Conservation (phyloP, 129 eudicot genomes). For the Arctium minus region DNA sequence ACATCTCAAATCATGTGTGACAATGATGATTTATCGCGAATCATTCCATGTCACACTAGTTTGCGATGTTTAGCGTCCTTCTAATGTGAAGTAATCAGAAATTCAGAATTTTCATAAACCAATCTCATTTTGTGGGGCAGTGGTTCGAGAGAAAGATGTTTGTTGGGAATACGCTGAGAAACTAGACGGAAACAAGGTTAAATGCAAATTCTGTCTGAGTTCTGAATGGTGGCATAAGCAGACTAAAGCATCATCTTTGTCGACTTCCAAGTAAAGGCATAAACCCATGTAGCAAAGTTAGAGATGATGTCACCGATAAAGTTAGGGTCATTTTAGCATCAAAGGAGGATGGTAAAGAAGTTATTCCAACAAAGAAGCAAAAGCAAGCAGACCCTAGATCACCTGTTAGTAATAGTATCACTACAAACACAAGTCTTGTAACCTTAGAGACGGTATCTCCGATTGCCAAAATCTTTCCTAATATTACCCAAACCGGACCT, state of each 20-base stretch:
- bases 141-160: conserved; percentile 91
- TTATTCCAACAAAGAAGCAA: conserved; percentile 44
- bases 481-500: conserved; percentile 26
- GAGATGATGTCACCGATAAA: conserved; percentile 80
- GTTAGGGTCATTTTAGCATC: conserved; percentile 64
- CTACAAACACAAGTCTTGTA: conserved; percentile 36
- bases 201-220: conserved; percentile 92
- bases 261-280: conserved; percentile 97
- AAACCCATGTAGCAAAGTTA: conserved; percentile 86
- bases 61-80: not conserved
- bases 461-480: conserved; percentile 42
- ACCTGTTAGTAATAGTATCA: conserved; percentile 26
- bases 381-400: conserved; percentile 52
- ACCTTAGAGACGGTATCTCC: conserved; percentile 43
- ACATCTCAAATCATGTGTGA: not conserved
- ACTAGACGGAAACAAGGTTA: conserved; percentile 91
- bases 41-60: not conserved
- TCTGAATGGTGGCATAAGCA: conserved; percentile 89
- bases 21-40: not conserved
- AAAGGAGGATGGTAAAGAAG: conserved; percentile 64
- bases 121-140: conserved; percentile 28
- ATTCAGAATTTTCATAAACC: not conserved
- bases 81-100: not conserved
- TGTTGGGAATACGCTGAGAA: conserved; percentile 97
- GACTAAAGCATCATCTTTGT: conserved; percentile 89